Conservation (phyloP, 768 basidiomycete genomes). For the Collybia nuda region DNA sequence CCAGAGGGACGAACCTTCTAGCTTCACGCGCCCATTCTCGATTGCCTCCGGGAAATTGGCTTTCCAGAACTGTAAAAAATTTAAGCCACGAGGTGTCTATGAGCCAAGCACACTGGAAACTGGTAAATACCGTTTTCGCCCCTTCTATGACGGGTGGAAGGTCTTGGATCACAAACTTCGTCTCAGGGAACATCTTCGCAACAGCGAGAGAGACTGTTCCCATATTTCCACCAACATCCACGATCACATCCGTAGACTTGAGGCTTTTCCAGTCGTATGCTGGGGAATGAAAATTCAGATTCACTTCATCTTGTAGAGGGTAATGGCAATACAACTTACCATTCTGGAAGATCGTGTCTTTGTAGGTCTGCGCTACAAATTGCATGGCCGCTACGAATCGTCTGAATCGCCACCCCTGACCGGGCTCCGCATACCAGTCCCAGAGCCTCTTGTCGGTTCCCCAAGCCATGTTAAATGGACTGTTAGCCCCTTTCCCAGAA, state of each 20-base stretch:
- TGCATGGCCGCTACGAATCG: slow-evolving; percentile 28
- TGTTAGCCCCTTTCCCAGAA: slow-evolving; percentile 7
- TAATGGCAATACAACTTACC: slow-evolving; percentile 9
- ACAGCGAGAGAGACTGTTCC: slow-evolving; percentile 28
- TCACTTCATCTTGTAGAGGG: too few species aligned
- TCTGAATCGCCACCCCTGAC: slow-evolving; percentile 21
- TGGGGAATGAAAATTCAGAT: slow-evolving; percentile 4
- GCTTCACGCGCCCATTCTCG: slow-evolving; percentile 18
- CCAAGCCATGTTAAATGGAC: slow-evolving; percentile 24
- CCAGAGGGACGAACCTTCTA: slow-evolving; percentile 24
- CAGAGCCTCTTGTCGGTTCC: slow-evolving; percentile 21
- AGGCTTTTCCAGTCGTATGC: slow-evolving; percentile 17
- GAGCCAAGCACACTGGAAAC: too few species aligned
- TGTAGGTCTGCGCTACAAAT: slow-evolving; percentile 17
- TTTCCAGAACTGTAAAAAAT: slow-evolving; percentile 27
- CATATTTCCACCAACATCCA: slow-evolving; percentile 35
- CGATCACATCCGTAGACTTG: slow-evolving; percentile 16
- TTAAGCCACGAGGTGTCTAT: too few species aligned
- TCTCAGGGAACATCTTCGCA: slow-evolving; percentile 25
- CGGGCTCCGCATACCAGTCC: slow-evolving; percentile 30
- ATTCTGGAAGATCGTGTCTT: slow-evolving; percentile 15
- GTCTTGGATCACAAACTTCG: slow-evolving; percentile 36
- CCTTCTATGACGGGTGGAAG: slow-evolving; percentile 21
- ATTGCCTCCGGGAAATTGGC: slow-evolving; percentile 22
- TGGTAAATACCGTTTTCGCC: slow-evolving; percentile 19